phyloP scores from a whole-genome alignment of 331 rosid genomes.

The Saraca asoca region DNA sequence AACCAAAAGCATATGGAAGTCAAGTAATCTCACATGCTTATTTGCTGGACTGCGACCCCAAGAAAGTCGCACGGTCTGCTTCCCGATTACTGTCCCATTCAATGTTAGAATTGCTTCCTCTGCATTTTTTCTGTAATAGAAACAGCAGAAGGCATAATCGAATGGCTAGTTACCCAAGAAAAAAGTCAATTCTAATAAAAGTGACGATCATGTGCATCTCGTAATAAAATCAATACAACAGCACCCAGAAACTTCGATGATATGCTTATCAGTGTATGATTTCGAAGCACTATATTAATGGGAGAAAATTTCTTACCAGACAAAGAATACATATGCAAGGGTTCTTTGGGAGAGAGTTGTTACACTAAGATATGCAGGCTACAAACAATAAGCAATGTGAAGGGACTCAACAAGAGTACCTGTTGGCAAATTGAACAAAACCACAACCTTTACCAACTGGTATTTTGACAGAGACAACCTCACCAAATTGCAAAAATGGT shows the following conservation, averaged over 20 bases:
- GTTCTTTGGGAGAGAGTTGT: too few species aligned
- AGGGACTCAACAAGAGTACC: conserved; percentile 47
- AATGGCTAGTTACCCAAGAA: conserved; percentile 9
- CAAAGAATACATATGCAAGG: too few species aligned
- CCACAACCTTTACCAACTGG: conserved; percentile 98
- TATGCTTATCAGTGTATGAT: too few species aligned
- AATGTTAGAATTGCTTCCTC: conserved; percentile 83
- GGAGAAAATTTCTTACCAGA: too few species aligned
- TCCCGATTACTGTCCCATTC: conserved; percentile 89
- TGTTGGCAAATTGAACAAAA: conserved; percentile 92
- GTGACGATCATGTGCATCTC: background rate
- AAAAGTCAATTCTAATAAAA: background rate
- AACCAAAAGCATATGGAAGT: conserved; percentile 15
- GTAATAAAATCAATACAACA: too few species aligned
- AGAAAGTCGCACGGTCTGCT: conserved; percentile 95
- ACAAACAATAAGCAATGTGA: too few species aligned
- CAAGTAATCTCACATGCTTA: conserved; percentile 69
- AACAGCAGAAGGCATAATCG: conserved; percentile 15
- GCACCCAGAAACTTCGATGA: too few species aligned
- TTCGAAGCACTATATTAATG: too few species aligned
- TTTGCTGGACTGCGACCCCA: conserved; percentile 99
- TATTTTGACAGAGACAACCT: conserved; percentile 88
- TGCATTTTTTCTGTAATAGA: conserved; percentile 76
- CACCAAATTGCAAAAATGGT: conserved; percentile 86
- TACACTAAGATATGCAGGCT: too few species aligned